Evolutionary conservation across 768 basidiomycete species (phyloP), one percentile per base, ranked within the genome.

Genomic region (Trametes coccinea): DNA sequence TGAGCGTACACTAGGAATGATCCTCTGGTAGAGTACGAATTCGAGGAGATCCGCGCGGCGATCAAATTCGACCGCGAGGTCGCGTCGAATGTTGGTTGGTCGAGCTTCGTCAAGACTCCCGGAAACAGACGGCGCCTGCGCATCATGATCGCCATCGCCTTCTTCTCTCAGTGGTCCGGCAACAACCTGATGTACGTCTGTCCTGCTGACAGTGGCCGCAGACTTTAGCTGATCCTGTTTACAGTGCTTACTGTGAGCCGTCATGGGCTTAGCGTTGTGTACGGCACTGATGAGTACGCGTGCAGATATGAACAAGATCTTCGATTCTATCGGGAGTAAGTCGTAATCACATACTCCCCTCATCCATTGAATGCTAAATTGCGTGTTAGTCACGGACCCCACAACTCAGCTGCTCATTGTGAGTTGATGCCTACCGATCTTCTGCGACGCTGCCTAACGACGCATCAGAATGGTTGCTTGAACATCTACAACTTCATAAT

Each of bases 31-130:
- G 76, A 81, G 63, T 85, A 81, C 68, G 84, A 86, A 68, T 86
- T 83, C 64, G 78, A 82, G 64, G 86, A 88, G 72, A 88, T 89
- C 75, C 85, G 83, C 68, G 78, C 82, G 29, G 84, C 84, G 5
- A 71, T 81, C 41, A 31, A 37, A 46, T 64, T 64, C 37, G 63
- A 64, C 53, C 30, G 46, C 8, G 63, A 64, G 33, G 73, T 78
- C n/a, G 75, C 76, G 29, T 60, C 74, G 9, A 68, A 77, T 40
- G 72, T 81, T 17, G 79, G 80, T 22, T 86, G 79, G 80, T 43
- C 65, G 34, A 74, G 64, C 45, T 80, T 94, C 67, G 52, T 85
- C 70, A 79, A 73, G 69, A 81, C 75, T 10, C 73, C 72, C 4
- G 86, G 84, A 8, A 87, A 87, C 72, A 73, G 79, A 46, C 76